phyloP scores from a whole-genome alignment of 768 basidiomycete species.

The Boletus rubropictus region DNA sequence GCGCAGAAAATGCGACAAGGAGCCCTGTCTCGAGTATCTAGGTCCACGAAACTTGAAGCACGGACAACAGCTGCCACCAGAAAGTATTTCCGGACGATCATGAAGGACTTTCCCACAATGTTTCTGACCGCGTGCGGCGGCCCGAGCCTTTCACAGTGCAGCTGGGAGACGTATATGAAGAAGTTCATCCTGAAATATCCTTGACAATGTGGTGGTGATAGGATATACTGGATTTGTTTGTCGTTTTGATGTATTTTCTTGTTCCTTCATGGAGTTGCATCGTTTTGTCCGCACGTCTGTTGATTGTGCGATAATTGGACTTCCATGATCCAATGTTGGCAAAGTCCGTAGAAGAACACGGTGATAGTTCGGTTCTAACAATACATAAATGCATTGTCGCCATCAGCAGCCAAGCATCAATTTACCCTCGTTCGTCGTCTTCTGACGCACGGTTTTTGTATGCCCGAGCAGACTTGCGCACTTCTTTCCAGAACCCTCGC shows the following conservation, averaged over 20 bases:
- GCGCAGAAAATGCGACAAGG: slow-evolving; percentile 15
- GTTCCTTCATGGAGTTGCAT: slow-evolving; percentile 5
- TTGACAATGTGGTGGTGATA: slow-evolving; percentile 27
- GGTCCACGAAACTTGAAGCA: slow-evolving; percentile 14
- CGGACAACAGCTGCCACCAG: slow-evolving; percentile 16
- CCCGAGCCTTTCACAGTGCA: slow-evolving; percentile 42
- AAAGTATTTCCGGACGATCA: slow-evolving; percentile 28
- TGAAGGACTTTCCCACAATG: slow-evolving; percentile 28
- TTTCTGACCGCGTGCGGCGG: slow-evolving; percentile 45
- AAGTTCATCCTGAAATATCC: slow-evolving; percentile 59
- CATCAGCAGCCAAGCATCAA: slow-evolving; percentile 4
- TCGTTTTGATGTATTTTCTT: slow-evolving; percentile 2
- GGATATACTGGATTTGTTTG: background rate
- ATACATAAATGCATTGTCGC: background rate
- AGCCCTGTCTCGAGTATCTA: slow-evolving; percentile 6
- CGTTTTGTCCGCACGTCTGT: slow-evolving; percentile 17
- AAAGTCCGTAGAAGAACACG: background rate
- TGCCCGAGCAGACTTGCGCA: background rate
- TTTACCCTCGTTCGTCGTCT: background rate
- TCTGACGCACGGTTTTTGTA: background rate
- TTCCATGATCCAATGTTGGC: background rate
- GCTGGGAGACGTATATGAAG: slow-evolving; percentile 59
- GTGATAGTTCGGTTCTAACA: slow-evolving; percentile 9
- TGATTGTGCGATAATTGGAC: background rate
- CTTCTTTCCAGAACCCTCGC: background rate